These are phyloP conservation scores for Agrocybe pediades DNA, from an alignment of 768 basidiomycete species.

Conservation along the genomic window DNA sequence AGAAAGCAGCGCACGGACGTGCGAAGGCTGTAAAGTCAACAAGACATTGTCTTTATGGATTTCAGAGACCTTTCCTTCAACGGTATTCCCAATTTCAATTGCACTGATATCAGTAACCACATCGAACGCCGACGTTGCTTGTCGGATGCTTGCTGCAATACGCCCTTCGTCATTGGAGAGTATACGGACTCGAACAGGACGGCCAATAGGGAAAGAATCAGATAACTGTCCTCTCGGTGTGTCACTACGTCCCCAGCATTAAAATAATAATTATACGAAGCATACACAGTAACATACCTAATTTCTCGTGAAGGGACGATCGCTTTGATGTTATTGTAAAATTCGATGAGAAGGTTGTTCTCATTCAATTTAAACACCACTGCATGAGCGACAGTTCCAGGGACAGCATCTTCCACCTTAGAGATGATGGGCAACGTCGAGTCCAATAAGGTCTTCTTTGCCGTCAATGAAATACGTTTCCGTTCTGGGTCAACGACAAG, in stretches of 20 bases:
- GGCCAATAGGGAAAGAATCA: conserved; percentile 75
- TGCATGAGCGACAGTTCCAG: conserved; percentile 76
- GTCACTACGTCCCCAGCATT: conserved; percentile 53
- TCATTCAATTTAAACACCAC: conserved; percentile 84
- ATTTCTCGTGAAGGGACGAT: conserved; percentile 80
- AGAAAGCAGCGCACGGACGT: conserved; percentile 81
- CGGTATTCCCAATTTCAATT: conserved; percentile 75
- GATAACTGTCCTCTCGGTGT: conserved; percentile 53
- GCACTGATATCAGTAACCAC: conserved; percentile 63
- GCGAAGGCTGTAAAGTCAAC: conserved; percentile 68
- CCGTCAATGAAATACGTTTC: conserved; percentile 82
- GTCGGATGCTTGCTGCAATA: conserved; percentile 85
- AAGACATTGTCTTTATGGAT: conserved; percentile 87
- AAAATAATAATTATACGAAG: not conserved
- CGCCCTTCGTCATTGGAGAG: conserved; percentile 60
- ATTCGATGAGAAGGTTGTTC: conserved; percentile 82
- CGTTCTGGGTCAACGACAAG: conserved; percentile 80
- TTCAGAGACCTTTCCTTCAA: conserved; percentile 71
- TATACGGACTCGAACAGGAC: conserved; percentile 84
- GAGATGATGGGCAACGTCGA: conserved; percentile 74
- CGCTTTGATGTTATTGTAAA: conserved; percentile 88
- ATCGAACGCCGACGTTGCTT: conserved; percentile 58
- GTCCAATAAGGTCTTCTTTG: conserved; percentile 88
- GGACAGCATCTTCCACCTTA: conserved; percentile 62
- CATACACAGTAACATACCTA: conserved; percentile 49